phyloP scores from a whole-genome alignment of 768 basidiomycete genomes.

The Chlorophyllum brunneum region DNA sequence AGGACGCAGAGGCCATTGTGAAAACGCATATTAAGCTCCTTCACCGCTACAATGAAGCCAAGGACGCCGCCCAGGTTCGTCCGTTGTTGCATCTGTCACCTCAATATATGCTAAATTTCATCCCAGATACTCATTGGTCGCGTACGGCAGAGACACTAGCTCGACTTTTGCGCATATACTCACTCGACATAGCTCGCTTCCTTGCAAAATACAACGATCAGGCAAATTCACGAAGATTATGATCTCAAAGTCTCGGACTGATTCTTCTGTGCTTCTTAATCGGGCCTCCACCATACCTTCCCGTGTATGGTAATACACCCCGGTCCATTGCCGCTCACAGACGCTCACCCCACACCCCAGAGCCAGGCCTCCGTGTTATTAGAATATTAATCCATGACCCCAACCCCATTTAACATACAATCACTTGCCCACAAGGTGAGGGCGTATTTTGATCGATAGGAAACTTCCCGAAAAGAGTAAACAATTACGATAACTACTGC shows the following conservation, averaged over 20 bases:
- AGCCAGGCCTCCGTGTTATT: too few relatives aligned
- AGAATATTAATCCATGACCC: too few relatives aligned
- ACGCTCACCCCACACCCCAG: too few relatives aligned
- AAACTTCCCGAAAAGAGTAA: too few relatives aligned
- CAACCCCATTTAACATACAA: too few relatives aligned
- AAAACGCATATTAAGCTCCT: slow-evolving; percentile 67
- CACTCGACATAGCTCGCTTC: slow-evolving; percentile 56
- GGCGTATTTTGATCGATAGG: too few relatives aligned
- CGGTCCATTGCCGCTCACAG: too few relatives aligned
- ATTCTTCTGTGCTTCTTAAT: slow-evolving; percentile 5
- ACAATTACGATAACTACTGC: too few relatives aligned
- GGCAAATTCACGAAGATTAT: slow-evolving; percentile 71
- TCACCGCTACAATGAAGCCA: slow-evolving; percentile 77
- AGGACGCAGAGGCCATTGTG: slow-evolving; percentile 37
- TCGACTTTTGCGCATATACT: slow-evolving; percentile 2
- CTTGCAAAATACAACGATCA: slow-evolving; percentile 63
- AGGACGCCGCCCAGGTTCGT: slow-evolving; percentile 74
- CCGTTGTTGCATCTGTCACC: not conserved
- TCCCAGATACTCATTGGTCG: slow-evolving; percentile 74
- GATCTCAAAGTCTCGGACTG: slow-evolving; percentile 59
- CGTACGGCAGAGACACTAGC: slow-evolving; percentile 31
- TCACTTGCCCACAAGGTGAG: too few relatives aligned
- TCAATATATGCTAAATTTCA: not conserved
- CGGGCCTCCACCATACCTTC: not conserved
- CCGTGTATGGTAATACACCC: too few relatives aligned